These are phyloP conservation scores for Phytophthora pinifolia DNA, from an alignment of 352 stramenopile species.

Conservation along the genomic window DNA sequence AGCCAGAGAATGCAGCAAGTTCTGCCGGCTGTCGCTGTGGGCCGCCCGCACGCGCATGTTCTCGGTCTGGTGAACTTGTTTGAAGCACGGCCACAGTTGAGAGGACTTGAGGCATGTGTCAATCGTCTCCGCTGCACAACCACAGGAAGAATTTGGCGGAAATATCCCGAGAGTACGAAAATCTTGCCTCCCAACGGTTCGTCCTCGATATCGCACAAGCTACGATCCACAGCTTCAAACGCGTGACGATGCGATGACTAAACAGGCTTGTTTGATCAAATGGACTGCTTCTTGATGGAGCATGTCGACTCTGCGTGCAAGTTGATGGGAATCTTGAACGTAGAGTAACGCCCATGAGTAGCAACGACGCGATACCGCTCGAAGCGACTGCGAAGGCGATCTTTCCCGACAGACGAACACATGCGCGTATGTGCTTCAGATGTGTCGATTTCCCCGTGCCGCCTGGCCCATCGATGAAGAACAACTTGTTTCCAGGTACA, in stretches of 20 bases:
- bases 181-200: conserved; percentile 31
- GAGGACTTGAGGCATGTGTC: conserved; percentile 17
- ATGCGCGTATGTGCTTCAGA: conserved; percentile 22
- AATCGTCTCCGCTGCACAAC: conserved; percentile 17
- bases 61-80: not conserved
- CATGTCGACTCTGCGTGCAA: conserved; percentile 14
- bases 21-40: not conserved
- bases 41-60: conserved; percentile 8
- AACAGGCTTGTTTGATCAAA: conserved; percentile 2
- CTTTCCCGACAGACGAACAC: conserved; percentile 7
- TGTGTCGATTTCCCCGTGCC: conserved; percentile 38
- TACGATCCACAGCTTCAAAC: conserved; percentile 31
- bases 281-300: conserved; percentile 17
- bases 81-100: conserved; percentile 1
- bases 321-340: conserved; percentile 32
- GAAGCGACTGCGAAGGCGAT: conserved; percentile 23
- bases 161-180: conserved; percentile 26
- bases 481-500: conserved; percentile 9
- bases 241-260: conserved; percentile 2
- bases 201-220: conserved; percentile 14
- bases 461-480: conserved; percentile 35
- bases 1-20: conserved; percentile 1
- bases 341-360: conserved; percentile 34
- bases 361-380: not conserved
- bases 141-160: conserved; percentile 27